phyloP scores from a whole-genome alignment of 192 early-diverging fungal genomes.

The Entrophospora sp. region DNA sequence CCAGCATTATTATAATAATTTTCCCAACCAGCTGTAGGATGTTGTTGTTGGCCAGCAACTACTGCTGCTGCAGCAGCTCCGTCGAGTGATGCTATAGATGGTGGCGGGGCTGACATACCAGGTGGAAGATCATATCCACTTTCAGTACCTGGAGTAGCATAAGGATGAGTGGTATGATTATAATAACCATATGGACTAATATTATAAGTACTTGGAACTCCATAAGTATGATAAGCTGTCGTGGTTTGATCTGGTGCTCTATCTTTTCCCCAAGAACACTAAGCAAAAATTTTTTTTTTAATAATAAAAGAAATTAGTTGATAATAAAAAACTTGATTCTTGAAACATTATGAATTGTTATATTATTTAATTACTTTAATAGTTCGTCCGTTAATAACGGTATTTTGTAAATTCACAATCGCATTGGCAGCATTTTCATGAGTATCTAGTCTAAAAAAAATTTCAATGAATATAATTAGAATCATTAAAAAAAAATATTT shows the following conservation, averaged over 20 bases:
- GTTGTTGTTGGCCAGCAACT: constrained; percentile 8
- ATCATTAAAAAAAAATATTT: too few species aligned
- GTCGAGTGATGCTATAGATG: constrained; percentile 13
- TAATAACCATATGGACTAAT: constrained; percentile 17
- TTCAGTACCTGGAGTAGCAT: constrained; percentile 17
- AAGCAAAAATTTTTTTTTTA: too few species aligned
- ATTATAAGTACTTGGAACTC: constrained; percentile 3
- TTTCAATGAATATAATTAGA: too few species aligned
- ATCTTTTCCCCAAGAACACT: constrained; percentile 87
- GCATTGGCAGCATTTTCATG: constrained; percentile 85
- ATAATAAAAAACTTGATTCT: too few species aligned
- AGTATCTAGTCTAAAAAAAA: constrained; percentile 56
- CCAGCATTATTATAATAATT: constrained; percentile 15
- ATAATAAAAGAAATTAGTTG: too few species aligned
- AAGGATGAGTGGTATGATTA: constrained; percentile 10
- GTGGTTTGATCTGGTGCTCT: constrained; percentile 43
- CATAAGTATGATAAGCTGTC: constrained; percentile 2
- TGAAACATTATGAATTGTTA: too few species aligned
- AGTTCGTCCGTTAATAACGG: constrained; percentile 61
- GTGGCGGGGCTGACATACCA: constrained; percentile 20
- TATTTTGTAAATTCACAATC: constrained; percentile 74
- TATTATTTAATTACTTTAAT: constrained; percentile 57
- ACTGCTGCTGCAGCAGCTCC: constrained; percentile 14
- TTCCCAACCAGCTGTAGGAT: neutral
- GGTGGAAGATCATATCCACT: constrained; percentile 19